Evolutionary conservation across 257 asterid species (phyloP).

Genomic region (Solanum sitiens): DNA sequence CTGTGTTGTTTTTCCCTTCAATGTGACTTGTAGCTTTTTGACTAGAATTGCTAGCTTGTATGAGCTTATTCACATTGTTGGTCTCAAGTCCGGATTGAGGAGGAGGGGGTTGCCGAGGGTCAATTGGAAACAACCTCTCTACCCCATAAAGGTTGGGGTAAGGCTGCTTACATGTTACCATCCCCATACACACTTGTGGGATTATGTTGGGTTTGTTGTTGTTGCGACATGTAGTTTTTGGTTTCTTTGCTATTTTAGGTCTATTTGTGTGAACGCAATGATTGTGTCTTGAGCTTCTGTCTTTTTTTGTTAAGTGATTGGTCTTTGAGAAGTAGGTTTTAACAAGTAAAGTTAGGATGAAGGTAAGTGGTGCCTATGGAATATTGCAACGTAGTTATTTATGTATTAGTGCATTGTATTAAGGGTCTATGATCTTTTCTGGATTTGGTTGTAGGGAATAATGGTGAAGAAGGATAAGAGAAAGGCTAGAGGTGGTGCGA

Average conservation of each 20-base stretch:
- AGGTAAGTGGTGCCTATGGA: not conserved
- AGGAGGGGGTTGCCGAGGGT: not conserved
- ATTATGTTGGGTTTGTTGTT: too few species aligned
- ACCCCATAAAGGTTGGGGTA: not conserved
- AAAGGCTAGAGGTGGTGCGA: slow-evolving; percentile 48
- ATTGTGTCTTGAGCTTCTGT: not conserved
- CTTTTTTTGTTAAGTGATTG: not conserved
- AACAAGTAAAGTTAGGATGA: not conserved
- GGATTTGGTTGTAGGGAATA: slow-evolving; percentile 28
- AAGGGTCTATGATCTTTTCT: slow-evolving; percentile 1
- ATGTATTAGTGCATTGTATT: not conserved
- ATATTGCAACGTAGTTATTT: not conserved
- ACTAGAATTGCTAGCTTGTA: not conserved
- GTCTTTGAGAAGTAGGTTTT: not conserved
- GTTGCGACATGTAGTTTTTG: not conserved
- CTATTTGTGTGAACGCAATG: not conserved
- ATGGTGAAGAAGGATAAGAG: slow-evolving; percentile 81
- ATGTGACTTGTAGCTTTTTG: not conserved
- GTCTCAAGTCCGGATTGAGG: not conserved
- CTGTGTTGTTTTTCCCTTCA: not conserved
- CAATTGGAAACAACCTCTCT: not conserved
- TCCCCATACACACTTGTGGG: not conserved
- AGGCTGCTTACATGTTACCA: not conserved
- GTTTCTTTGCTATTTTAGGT: not conserved
- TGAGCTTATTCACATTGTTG: not conserved